Percentiles rank a stretch among this genome's conserved stretches.
Evolutionary conservation across 306 rosid species (phyloP).

Genomic region (Cucumis sativus): DNA sequence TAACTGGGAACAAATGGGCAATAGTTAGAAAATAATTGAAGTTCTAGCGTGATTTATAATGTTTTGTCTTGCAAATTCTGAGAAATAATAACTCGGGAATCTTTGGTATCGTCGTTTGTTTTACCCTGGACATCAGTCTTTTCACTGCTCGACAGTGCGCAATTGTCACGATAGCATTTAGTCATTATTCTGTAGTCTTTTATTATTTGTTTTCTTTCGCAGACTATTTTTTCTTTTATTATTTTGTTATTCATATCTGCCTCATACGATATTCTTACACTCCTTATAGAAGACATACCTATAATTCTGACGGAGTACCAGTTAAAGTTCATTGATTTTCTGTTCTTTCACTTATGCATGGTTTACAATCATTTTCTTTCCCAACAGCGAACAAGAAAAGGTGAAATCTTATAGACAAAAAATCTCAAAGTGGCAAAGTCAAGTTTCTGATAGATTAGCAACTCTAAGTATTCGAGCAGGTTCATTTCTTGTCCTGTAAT

Average conservation of each 20-base stretch:
- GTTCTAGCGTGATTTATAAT: not conserved
- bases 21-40: not conserved
- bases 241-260: not conserved
- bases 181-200: not conserved
- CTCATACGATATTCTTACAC: not conserved
- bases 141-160: not conserved
- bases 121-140: not conserved
- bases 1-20: not conserved
- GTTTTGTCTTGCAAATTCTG: not conserved
- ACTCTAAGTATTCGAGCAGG: slow-evolving; percentile 65
- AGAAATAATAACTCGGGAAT: not conserved
- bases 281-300: not conserved
- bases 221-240: not conserved
- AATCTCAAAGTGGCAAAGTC: slow-evolving; percentile 87
- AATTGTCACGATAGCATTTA: not conserved
- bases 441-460: slow-evolving; percentile 78
- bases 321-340: not conserved
- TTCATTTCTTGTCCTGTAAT: slow-evolving; percentile 15
- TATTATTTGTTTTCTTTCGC: not conserved
- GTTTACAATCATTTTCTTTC: slow-evolving; percentile 12
- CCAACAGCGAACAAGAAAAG: slow-evolving; percentile 71
- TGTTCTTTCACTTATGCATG: slow-evolving; percentile 1
- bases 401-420: slow-evolving; percentile 71
- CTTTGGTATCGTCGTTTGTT: not conserved
- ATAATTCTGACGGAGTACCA: not conserved